These are phyloP conservation scores for Fusarium pseudocircinatum DNA, from an alignment of 2,329 filamentous ascomycete genomes.

Conservation along the genomic window DNA sequence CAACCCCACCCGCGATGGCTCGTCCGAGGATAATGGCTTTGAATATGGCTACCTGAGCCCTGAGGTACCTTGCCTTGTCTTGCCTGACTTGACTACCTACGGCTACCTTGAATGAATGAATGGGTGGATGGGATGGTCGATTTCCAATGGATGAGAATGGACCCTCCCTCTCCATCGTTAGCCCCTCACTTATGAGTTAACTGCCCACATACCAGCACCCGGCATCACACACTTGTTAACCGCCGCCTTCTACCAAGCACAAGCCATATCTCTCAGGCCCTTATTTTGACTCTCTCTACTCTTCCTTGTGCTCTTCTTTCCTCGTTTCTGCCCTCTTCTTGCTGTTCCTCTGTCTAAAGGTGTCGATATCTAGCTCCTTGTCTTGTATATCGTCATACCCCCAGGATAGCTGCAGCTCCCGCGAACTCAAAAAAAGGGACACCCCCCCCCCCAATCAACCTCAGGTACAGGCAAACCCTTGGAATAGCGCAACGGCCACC, in stretches of 20 bases:
- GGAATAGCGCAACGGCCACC: constrained; percentile 19
- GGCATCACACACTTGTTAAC: constrained; percentile 39
- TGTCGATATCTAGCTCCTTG: constrained; percentile 7
- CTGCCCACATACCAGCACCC: constrained; percentile 38
- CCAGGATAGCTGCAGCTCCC: constrained; percentile 12
- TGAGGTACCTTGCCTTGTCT: background rate
- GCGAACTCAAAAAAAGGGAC: constrained; percentile 13
- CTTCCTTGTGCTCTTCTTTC: background rate
- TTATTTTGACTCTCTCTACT: constrained; percentile 5
- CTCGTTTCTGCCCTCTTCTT: background rate
- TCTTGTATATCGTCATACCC: constrained; percentile 18
- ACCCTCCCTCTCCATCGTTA: constrained; percentile 33
- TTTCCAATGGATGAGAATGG: constrained; percentile 7
- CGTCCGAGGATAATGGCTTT: constrained; percentile 12
- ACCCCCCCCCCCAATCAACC: constrained; percentile 8
- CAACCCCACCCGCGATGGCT: constrained; percentile 33
- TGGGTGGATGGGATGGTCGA: constrained; percentile 20
- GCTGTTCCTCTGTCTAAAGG: background rate
- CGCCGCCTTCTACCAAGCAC: constrained; percentile 27
- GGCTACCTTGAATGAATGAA: background rate
- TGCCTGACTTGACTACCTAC: background rate
- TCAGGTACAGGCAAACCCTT: constrained; percentile 31
- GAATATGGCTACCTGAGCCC: background rate
- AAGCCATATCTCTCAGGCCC: constrained; percentile 24
- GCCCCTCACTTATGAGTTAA: constrained; percentile 43